Conservation (phyloP, 441 rosid genomes). For the Corymbia calophylla region DNA sequence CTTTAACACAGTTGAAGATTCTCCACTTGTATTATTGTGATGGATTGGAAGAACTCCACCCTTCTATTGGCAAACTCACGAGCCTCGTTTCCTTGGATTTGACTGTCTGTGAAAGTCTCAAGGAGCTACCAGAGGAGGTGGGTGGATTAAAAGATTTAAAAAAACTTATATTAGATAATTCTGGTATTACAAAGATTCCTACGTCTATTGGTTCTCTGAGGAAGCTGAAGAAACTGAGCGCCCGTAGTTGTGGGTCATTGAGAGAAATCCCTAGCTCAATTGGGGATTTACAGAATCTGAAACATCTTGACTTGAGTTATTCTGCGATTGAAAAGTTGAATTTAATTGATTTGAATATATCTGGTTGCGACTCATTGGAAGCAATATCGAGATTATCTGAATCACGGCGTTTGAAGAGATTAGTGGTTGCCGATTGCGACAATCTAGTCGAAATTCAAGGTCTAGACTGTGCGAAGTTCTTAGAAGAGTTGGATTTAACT, state of each 20-base stretch:
- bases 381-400: too few species aligned
- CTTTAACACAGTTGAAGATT: background rate
- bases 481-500: fast-evolving
- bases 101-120: fast-evolving
- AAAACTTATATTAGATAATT: fast-evolving
- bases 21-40: fast-evolving
- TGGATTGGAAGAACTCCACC: fast-evolving
- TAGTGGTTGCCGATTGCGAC: fast-evolving
- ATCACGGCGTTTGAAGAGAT: too few species aligned
- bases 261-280: background rate
- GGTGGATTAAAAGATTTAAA: background rate
- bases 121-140: background rate
- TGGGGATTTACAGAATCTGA: background rate
- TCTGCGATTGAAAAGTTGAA: background rate
- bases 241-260: fast-evolving
- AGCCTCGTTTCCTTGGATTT: background rate
- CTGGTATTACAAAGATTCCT: background rate
- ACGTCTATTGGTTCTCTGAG: background rate
- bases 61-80: background rate
- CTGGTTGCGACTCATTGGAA: too few species aligned
- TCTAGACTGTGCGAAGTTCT: background rate
- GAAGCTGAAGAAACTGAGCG: background rate
- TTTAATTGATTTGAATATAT: too few species aligned
- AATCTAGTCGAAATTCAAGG: too few species aligned
- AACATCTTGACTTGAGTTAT: fast-evolving